Evolutionary conservation across 352 stramenopile species (phyloP), one percentile per base, ranked within the genome.

Genomic region (Plasmopara muralis): DNA sequence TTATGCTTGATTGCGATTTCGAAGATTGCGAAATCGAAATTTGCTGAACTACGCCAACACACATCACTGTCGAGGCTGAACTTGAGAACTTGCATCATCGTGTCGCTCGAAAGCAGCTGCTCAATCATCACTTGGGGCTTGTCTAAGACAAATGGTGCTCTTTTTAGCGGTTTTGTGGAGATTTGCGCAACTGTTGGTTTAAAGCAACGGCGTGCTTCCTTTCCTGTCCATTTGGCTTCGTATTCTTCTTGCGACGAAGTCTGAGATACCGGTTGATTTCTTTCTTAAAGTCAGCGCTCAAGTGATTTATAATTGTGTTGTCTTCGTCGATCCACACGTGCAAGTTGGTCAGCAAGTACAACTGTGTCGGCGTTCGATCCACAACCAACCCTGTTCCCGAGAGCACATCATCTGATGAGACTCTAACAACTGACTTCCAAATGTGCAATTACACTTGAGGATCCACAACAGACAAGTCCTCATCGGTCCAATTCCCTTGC

Each of bases 301-400:
- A 15, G 18, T 31, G 10, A 33, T 47, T 12, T 3, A 25, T 25
- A 25, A 25, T 3, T 15, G 41, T 34, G 2, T 34, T 34, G 30
- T 7, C 14, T 5, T 12, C 20, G 12, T 34, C 41, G 2, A 47
- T 8, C 41, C 41, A 47, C 18, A 47, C 9, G 25, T 34, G 41
- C 41, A 47, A 47, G 41, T 47, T 47, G 16, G 41, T 47, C 41
- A 47, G 18, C 18, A 47, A 20, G 34, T 47, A 47, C 18, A 47
- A 33, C 5, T 47, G 41, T 14, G 41, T 47, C 9, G 16, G 0
- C 41, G 41, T 47, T 34, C 12, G 41, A 47, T 47, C 41, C 7
- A 47, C 41, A 47, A 34, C 25, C 9, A 47, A 9, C 9, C 18
- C 41, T n/a, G 41, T 35, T 47, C 41, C 18, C 5, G 41, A 47